These are phyloP conservation scores for Scalesia atractyloides DNA, from an alignment of 129 eudicot genomes.

Conservation along the genomic window DNA sequence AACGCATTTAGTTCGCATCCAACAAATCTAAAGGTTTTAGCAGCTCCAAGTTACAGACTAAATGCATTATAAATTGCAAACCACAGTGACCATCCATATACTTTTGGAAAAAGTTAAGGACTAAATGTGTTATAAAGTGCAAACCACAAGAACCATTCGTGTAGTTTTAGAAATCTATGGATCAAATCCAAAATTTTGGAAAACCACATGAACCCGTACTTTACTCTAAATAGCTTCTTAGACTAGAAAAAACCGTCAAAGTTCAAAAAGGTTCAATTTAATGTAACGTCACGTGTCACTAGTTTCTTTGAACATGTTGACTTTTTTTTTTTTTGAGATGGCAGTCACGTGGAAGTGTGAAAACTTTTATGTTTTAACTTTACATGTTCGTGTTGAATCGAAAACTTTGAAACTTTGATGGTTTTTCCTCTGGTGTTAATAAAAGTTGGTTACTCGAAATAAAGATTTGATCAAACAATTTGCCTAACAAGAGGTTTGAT, in stretches of 20 bases:
- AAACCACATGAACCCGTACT: too few relatives aligned
- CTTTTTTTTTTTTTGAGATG: neutral
- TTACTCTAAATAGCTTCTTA: neutral
- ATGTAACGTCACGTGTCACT: neutral
- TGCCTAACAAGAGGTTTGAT: slow-evolving; percentile 1
- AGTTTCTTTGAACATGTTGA: neutral
- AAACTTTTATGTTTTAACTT: neutral
- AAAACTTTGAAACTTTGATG: neutral
- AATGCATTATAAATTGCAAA: too few relatives aligned
- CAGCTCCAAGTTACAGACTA: too few relatives aligned
- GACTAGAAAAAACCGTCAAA: neutral
- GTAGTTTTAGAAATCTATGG: too few relatives aligned
- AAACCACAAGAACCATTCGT: too few relatives aligned
- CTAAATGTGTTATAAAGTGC: too few relatives aligned
- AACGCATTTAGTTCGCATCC: too few relatives aligned
- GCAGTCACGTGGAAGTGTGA: neutral
- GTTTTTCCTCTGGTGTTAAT: neutral
- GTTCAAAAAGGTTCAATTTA: neutral
- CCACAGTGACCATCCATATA: too few relatives aligned
- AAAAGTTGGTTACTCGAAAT: slow-evolving; percentile 7
- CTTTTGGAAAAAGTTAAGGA: too few relatives aligned
- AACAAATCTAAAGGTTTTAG: too few relatives aligned
- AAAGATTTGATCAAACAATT: neutral
- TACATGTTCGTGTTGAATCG: neutral
- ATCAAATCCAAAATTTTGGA: too few relatives aligned